phyloP scores from a whole-genome alignment of 1,139 yeast genomes.

The Suhomyces bokatorum region DNA sequence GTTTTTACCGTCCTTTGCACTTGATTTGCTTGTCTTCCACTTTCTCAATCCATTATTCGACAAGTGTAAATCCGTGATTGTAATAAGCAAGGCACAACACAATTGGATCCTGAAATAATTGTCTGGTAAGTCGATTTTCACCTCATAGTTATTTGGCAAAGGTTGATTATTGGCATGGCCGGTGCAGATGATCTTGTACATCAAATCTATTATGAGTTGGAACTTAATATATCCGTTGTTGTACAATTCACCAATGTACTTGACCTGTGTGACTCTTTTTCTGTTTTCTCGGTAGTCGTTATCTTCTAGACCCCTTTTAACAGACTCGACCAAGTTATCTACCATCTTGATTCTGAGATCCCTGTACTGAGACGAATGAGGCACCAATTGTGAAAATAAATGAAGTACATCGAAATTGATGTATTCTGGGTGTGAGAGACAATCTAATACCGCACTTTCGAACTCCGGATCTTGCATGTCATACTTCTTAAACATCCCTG shows the following conservation, averaged over 20 bases:
- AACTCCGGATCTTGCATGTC: conserved; percentile 47
- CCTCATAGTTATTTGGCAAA: conserved; percentile 40
- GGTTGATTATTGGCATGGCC: conserved; percentile 74
- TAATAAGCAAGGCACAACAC: conserved; percentile 32
- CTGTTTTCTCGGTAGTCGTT: conserved; percentile 64
- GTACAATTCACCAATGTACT: conserved; percentile 59
- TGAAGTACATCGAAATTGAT: conserved; percentile 58
- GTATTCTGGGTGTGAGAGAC: conserved; percentile 63
- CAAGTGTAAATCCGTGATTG: conserved; percentile 12
- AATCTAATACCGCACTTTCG: conserved; percentile 41
- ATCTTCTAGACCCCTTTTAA: conserved; percentile 65
- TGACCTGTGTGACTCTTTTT: conserved; percentile 60
- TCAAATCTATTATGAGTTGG: conserved; percentile 49
- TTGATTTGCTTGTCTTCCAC: background rate
- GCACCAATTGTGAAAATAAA: conserved; percentile 51
- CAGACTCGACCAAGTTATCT: conserved; percentile 67
- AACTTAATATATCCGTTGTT: conserved; percentile 50
- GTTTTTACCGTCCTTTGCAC: background rate
- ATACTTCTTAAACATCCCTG: conserved; percentile 43
- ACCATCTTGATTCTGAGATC: conserved; percentile 47
- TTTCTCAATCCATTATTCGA: background rate
- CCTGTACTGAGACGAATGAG: conserved; percentile 26
- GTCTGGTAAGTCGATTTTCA: conserved; percentile 57
- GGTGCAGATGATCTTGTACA: conserved; percentile 61
- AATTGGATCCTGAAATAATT: conserved; percentile 74